Conservation (phyloP, 768 basidiomycete genomes). For the Rhizopogon sp. region DNA sequence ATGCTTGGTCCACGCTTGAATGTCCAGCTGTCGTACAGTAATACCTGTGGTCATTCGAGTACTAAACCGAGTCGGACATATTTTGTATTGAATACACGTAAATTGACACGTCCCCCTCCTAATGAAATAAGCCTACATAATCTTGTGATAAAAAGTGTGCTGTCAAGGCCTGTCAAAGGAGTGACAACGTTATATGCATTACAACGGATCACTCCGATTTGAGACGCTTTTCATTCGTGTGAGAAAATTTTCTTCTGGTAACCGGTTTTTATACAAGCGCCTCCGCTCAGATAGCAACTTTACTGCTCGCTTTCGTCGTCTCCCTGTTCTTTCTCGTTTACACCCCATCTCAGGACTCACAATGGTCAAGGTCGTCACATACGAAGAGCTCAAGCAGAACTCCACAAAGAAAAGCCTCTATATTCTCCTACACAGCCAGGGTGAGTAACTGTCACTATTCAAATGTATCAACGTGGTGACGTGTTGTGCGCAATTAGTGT, state of each 20-base stretch:
- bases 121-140: background rate
- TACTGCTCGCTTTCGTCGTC: conserved; percentile 23
- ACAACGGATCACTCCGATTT: background rate
- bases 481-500: conserved; percentile 48
- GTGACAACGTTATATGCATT: too few species aligned
- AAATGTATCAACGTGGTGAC: background rate
- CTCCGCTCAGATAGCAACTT: conserved; percentile 9
- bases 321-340: conserved; percentile 9
- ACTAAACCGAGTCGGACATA: conserved; percentile 62
- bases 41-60: conserved; percentile 62
- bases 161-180: too few species aligned
- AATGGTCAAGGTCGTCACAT: conserved; percentile 52
- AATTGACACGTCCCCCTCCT: background rate
- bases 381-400: conserved; percentile 77
- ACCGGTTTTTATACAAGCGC: conserved; percentile 6
- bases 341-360: conserved; percentile 16
- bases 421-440: conserved; percentile 82
- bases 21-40: conserved; percentile 43
- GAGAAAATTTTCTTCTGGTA: background rate
- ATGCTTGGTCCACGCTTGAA: conserved; percentile 75
- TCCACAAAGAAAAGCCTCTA: conserved; percentile 71
- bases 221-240: conserved; percentile 1
- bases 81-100: conserved; percentile 1
- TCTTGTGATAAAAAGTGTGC: too few species aligned
- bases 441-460: conserved; percentile 31